Evolutionary conservation across 139 green algal genomes (phyloP).

Genomic region (Chlamydomonas incerta): DNA sequence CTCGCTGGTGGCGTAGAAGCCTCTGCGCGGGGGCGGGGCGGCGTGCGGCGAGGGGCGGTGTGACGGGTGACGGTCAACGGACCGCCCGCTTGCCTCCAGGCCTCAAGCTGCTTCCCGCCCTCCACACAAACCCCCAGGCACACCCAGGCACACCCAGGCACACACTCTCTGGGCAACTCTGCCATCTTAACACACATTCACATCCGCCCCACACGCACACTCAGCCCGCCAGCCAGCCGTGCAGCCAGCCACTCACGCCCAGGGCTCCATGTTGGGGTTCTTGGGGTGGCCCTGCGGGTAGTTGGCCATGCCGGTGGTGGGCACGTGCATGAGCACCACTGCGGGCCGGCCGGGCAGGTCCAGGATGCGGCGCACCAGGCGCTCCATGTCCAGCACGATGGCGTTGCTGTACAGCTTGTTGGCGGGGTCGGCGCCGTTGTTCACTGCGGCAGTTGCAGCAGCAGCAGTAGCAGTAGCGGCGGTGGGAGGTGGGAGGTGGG

Average conservation of each 20-base stretch:
- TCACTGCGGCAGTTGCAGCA: background rate
- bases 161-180: background rate
- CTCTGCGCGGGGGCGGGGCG: background rate
- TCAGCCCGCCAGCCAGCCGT: background rate
- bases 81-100: no score
- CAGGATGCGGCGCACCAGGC: constrained; percentile 10
- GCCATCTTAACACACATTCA: background rate
- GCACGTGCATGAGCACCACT: constrained; percentile 36
- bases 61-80: background rate
- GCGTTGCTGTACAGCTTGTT: background rate
- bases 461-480: no score
- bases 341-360: constrained; percentile 15
- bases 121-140: background rate
- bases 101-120: background rate
- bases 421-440: background rate
- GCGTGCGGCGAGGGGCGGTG: background rate
- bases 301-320: background rate
- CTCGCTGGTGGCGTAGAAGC: constrained; percentile 14
- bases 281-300: constrained; percentile 20
- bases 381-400: constrained; percentile 20
- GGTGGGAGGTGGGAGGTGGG: no score
- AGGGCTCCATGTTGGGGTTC: background rate
- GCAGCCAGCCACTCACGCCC: background rate
- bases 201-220: background rate
- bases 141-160: background rate